A percentile compares a stretch with the other conserved stretches of the same genome.
Evolutionary conservation across 352 stramenopile genomes (phyloP).

Genomic region (Phytophthora brassicae): DNA sequence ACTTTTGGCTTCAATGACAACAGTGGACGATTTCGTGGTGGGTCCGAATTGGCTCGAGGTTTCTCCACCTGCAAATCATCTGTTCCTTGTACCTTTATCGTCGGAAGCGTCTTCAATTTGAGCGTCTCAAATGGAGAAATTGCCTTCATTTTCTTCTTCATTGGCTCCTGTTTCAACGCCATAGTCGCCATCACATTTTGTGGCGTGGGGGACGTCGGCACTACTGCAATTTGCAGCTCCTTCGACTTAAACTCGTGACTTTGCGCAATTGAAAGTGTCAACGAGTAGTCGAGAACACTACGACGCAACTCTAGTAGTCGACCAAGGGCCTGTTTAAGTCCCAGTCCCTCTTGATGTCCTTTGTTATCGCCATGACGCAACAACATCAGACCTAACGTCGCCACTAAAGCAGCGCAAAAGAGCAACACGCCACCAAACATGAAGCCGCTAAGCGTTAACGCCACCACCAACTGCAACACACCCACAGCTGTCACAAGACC

Average conservation of each 20-base stretch:
- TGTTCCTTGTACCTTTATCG: constrained; percentile 10
- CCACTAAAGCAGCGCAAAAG: constrained; percentile 37
- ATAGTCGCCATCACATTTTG: constrained; percentile 31
- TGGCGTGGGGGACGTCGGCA: constrained; percentile 20
- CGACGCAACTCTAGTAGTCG: constrained; percentile 37
- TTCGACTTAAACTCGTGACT: constrained; percentile 28
- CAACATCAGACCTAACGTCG: constrained; percentile 22
- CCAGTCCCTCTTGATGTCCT: constrained; percentile 12
- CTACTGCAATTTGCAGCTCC: constrained; percentile 27
- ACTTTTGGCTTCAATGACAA: constrained; percentile 24
- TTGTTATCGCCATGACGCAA: constrained; percentile 17
- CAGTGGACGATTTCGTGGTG: constrained; percentile 23
- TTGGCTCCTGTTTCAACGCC: constrained; percentile 20
- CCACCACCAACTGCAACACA: constrained; percentile 34
- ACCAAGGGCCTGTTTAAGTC: constrained; percentile 24
- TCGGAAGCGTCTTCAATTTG: constrained; percentile 22
- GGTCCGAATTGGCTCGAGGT: constrained; percentile 31
- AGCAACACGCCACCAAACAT: constrained; percentile 44
- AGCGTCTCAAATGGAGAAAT: constrained; percentile 14
- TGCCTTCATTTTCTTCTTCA: constrained; percentile 16
- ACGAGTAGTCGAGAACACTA: constrained; percentile 52
- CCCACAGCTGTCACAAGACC: constrained; percentile 39
- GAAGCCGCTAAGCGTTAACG: constrained; percentile 30
- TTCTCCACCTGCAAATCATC: constrained; percentile 27
- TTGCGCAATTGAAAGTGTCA: constrained; percentile 60